Conservation (phyloP, 2,329 filamentous ascomycete species). For the Clonostachys solani region DNA sequence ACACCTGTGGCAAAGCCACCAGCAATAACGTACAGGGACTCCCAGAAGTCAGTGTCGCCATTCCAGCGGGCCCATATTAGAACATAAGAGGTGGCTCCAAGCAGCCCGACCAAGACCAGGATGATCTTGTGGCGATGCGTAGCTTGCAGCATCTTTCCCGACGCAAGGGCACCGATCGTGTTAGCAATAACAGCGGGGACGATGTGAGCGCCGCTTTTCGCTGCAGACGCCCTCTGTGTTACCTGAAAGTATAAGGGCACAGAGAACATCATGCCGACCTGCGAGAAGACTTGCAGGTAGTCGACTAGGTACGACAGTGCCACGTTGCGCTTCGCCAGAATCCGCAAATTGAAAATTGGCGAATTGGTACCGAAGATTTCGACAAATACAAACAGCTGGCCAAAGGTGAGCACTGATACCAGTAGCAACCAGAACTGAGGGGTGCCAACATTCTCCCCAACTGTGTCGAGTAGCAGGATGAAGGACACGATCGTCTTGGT, state of each 20-base stretch:
- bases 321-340: conserved; percentile 65
- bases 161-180: conserved; percentile 57
- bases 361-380: conserved; percentile 64
- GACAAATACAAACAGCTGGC: conserved; percentile 51
- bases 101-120: conserved; percentile 49
- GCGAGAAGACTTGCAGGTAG: conserved; percentile 63
- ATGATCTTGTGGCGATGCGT: conserved; percentile 46
- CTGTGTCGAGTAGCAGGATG: conserved; percentile 62
- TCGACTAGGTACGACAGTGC: conserved; percentile 68
- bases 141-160: too few species aligned
- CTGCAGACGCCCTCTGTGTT: conserved; percentile 59
- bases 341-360: conserved; percentile 70
- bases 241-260: conserved; percentile 66
- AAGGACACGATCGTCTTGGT: conserved; percentile 62
- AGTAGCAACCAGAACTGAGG: conserved; percentile 47
- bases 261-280: conserved; percentile 56
- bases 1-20: conserved; percentile 34
- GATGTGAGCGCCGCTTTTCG: conserved; percentile 44
- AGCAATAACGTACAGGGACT: conserved; percentile 57
- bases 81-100: conserved; percentile 44
- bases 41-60: conserved; percentile 48
- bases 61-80: conserved; percentile 55
- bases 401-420: conserved; percentile 39
- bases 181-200: conserved; percentile 60
- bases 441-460: conserved; percentile 71